Base-by-base conservation (phyloP, 495 filamentous ascomycete species). In the Xylaria scruposa region DNA sequence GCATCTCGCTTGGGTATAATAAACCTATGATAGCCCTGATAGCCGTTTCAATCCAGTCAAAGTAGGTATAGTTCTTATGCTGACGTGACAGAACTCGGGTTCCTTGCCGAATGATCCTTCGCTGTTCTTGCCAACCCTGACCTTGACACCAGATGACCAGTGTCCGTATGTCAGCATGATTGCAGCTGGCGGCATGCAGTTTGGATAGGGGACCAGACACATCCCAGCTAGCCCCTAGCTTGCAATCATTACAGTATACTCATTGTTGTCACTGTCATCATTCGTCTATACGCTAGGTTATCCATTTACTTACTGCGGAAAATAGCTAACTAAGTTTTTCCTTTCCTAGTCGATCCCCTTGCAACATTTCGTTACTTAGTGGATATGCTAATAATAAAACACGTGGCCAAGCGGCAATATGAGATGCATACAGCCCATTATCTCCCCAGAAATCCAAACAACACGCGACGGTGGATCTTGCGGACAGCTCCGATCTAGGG, bases 381-480 rank as follows among this genome's bases (percentile, higher is more conserved):
- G 66, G 53, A 46, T 56, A 49, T 42, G n/a, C 66, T 51, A 68
- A 68, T 68, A 33, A 59, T 46, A 68, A 56, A 68, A 51, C 66
- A 68, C 66, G 66, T 68, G 66, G 66, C 53, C 1, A 33, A 24
- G 66, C 66, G 66, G 38, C 66, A 59, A 68, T 56, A 59, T 68
- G 66, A 68, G 49, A 44, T 59, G 66, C 66, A 68, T 59, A 56
- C 66, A 44, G 49, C 66, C 46, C 15, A 38, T 38, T 53, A 56
- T 54, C 49, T 67, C 36, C 33, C 58, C 58, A 60, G 33, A 13
- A 36, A 60, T 38, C 58, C 33, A 60, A 26, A 42, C 65, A 58
- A 68, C 49, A 68, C 66, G 66, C 66, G 66, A 68, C 53, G 58
- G 66, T 68, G 66, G 66, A 68, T 59, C 49, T 46, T 42, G 40